Base-by-base conservation (phyloP, 1,139 yeast genomes). In the Yamadazyma atmosphaerica region DNA sequence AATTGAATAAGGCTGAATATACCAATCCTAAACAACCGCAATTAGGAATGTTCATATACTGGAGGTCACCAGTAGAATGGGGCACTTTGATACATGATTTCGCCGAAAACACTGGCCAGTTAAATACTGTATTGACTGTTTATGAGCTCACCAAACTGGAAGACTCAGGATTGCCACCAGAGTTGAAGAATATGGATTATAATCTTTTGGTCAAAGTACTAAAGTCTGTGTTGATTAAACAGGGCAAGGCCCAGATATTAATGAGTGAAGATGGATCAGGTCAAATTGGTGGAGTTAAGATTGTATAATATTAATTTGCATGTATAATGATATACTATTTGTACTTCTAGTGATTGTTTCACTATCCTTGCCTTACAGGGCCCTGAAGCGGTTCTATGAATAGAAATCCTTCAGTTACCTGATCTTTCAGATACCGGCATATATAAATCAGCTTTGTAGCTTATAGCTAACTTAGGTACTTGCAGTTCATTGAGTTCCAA, bases 11-110 rank as follows among this genome's bases (percentile, higher is more conserved):
- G 35, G 89, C 81, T 1, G 81, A 69, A 30, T 79, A 80, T 68
- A 61, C 75, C 29, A 60, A 72, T 46, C 52, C 61, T 4, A 68
- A 67, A 44, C 58, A 62, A 38, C 74, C 71, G 21, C 72, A 66
- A 29, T 51, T 58, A 23, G 81, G 79, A 10, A 55, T 81, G 41
- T 72, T 68, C 32, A 69, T 90, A 4, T 79, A 80, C 49, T 88
- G 95, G 90, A 74, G 81, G 45, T 68, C 79, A 11, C 68, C 86
- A 9, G 81, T 72, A 13, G 94, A 87, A 43, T 87, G 97, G 95
- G 86, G 89, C 0, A 76, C 80, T 12, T 54, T 76, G 25, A 53
- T 71, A 21, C 59, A 64, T 45, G 64, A 56, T 16, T 63, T 67
- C 54, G 65, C 86, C 15, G 90, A 83, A 39, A 67, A 70, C 12